Conservation (phyloP, 2,329 filamentous ascomycete species). For the Leptosphaerulina australis region DNA sequence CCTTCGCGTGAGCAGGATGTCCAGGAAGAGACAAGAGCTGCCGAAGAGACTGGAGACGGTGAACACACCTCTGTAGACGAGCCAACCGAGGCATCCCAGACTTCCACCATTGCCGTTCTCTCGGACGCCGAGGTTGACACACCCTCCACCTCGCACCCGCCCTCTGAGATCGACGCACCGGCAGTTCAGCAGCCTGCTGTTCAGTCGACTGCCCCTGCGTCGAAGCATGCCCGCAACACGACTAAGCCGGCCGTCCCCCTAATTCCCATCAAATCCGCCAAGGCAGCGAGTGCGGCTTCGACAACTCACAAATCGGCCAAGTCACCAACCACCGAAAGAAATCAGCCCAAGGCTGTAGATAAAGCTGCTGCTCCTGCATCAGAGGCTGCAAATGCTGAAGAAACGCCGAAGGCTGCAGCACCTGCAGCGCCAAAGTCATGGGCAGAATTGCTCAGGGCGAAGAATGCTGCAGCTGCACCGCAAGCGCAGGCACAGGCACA, state of each 20-base stretch:
- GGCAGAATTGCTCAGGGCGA: constrained; percentile 69
- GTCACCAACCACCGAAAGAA: constrained; percentile 29
- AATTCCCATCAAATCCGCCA: constrained; percentile 55
- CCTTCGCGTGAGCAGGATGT: constrained; percentile 54
- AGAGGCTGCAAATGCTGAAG: constrained; percentile 35
- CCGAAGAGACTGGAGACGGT: constrained; percentile 25
- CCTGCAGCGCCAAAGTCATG: constrained; percentile 65
- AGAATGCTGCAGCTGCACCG: constrained; percentile 47
- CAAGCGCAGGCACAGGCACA: constrained; percentile 29
- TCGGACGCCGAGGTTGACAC: constrained; percentile 60
- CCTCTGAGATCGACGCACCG: constrained; percentile 62
- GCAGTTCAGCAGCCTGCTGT: constrained; percentile 58
- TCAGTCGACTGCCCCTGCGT: constrained; percentile 38
- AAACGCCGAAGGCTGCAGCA: constrained; percentile 51
- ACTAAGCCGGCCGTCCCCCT: constrained; percentile 60
- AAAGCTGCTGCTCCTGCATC: constrained; percentile 12
- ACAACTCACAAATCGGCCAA: constrained; percentile 46
- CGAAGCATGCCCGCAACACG: constrained; percentile 50
- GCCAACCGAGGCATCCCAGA: constrained; percentile 49
- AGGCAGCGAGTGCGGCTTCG: constrained; percentile 42
- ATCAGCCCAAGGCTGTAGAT: constrained; percentile 22
- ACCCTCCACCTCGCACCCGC: constrained; percentile 63
- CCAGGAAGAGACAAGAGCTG: constrained; percentile 18
- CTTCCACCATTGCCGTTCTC: constrained; percentile 52
- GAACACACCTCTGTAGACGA: constrained; percentile 51